Evolutionary conservation across 257 asterid genomes (phyloP).

Genomic region (Ilex asprella): DNA sequence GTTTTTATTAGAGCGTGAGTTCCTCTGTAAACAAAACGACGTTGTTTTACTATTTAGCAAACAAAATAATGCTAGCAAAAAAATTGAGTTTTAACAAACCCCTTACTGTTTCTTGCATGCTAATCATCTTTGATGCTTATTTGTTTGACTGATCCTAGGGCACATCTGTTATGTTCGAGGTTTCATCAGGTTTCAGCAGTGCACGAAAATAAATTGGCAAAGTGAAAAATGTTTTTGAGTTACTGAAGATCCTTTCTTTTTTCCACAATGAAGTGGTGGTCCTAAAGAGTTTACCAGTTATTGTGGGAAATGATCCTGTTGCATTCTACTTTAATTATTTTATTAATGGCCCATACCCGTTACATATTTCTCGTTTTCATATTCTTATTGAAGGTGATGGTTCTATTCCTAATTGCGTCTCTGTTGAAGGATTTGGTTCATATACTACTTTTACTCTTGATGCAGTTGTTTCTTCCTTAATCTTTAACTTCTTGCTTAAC

Average conservation of each 20-base stretch:
- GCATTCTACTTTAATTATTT: no score
- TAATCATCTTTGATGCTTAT: no score
- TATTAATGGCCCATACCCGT: no score
- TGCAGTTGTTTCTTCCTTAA: constrained; percentile 8
- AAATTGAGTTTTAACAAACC: no score
- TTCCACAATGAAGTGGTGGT: background rate
- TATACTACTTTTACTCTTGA: constrained; percentile 4
- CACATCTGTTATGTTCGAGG: background rate
- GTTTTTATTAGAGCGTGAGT: no score
- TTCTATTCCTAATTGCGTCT: background rate
- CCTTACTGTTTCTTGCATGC: no score
- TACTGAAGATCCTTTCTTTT: background rate
- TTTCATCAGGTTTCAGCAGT: background rate
- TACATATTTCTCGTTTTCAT: background rate
- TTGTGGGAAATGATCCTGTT: no score
- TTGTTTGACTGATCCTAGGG: background rate
- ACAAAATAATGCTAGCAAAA: no score
- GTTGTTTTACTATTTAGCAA: no score
- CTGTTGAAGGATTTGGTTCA: background rate
- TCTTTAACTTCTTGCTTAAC: constrained; percentile 7
- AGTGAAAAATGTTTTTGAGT: background rate
- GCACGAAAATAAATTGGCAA: background rate
- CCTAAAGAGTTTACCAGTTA: background rate
- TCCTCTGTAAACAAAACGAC: no score
- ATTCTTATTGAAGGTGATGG: constrained; percentile 2